phyloP scores from a whole-genome alignment of 495 filamentous ascomycete genomes.

The Penicillium crystallinum region DNA sequence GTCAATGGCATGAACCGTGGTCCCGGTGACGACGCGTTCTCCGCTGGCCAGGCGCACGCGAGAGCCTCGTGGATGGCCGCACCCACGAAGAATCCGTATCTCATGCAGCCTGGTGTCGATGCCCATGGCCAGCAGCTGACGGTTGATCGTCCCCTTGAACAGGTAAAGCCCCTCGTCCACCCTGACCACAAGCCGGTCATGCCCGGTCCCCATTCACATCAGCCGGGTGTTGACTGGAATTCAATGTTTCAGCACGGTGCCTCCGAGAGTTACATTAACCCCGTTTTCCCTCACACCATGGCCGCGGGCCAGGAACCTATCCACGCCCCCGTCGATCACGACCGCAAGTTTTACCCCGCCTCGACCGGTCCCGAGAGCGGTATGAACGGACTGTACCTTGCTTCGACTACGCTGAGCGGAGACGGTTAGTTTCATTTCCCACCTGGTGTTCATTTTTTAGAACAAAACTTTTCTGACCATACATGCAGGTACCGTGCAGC shows the following conservation, averaged over 20 bases:
- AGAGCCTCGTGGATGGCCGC: slow-evolving; percentile 43
- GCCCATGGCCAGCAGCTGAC: slow-evolving; percentile 41
- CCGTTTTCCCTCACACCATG: slow-evolving; percentile 54
- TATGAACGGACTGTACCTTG: slow-evolving; percentile 45
- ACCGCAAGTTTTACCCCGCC: slow-evolving; percentile 43
- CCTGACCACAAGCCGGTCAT: slow-evolving; percentile 43
- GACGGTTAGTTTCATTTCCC: slow-evolving; percentile 35
- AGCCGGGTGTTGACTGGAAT: slow-evolving; percentile 58
- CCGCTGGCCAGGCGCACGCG: slow-evolving; percentile 34
- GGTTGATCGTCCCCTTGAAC: slow-evolving; percentile 47
- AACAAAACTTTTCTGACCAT: not conserved
- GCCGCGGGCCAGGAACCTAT: slow-evolving; percentile 41
- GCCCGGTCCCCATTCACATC: slow-evolving; percentile 37
- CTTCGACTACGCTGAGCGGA: slow-evolving; percentile 42
- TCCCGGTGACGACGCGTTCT: slow-evolving; percentile 36
- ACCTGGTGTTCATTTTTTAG: not conserved
- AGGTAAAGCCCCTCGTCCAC: slow-evolving; percentile 44
- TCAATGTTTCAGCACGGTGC: slow-evolving; percentile 67
- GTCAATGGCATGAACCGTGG: slow-evolving; percentile 45
- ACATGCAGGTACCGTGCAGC: slow-evolving; percentile 39
- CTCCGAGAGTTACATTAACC: slow-evolving; percentile 55
- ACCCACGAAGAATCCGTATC: slow-evolving; percentile 47
- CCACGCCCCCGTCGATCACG: slow-evolving; percentile 41
- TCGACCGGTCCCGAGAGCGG: slow-evolving; percentile 41
- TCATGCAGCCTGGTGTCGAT: slow-evolving; percentile 41